These are phyloP conservation scores for Penicillium sp. DNA, from an alignment of 2,329 filamentous ascomycete genomes.

Conservation along the genomic window DNA sequence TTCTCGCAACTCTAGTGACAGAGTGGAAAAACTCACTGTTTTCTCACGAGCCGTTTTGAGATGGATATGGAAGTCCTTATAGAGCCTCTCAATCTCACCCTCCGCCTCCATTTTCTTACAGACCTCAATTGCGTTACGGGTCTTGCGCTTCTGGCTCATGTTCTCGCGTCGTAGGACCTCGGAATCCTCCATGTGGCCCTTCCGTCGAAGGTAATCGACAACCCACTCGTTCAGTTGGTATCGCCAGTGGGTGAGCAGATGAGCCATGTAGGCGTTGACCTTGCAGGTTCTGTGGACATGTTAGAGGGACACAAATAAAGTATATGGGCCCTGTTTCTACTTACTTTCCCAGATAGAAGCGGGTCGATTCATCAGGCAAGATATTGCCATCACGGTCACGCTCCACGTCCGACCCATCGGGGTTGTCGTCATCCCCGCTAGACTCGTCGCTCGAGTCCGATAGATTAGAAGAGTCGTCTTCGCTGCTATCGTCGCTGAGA, in stretches of 20 bases:
- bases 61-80: conserved; percentile 64
- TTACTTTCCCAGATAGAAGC: conserved; percentile 57
- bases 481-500: conserved; percentile 51
- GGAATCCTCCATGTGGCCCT: conserved; percentile 59
- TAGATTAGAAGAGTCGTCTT: conserved; percentile 35
- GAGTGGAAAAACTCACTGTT: conserved; percentile 35
- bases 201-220: conserved; percentile 58
- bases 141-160: conserved; percentile 61
- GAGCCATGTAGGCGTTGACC: conserved; percentile 67
- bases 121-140: conserved; percentile 63
- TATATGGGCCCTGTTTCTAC: conserved; percentile 8
- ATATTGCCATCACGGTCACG: conserved; percentile 48
- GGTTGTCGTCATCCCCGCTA: conserved; percentile 1
- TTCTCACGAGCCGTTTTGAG: conserved; percentile 60
- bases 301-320: neutral
- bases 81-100: conserved; percentile 63
- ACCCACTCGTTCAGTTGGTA: conserved; percentile 73
- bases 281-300: conserved; percentile 53
- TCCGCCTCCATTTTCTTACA: conserved; percentile 64
- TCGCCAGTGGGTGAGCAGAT: conserved; percentile 75
- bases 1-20: too few relatives aligned
- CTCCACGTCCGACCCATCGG: conserved; percentile 35
- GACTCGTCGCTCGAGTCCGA: neutral
- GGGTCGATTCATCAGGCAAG: conserved; percentile 47
- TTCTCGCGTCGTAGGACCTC: conserved; percentile 63